These are phyloP conservation scores for Urochloa ruziziensis DNA, from an alignment of 176 grass and related monocot genomes.

Conservation along the genomic window DNA sequence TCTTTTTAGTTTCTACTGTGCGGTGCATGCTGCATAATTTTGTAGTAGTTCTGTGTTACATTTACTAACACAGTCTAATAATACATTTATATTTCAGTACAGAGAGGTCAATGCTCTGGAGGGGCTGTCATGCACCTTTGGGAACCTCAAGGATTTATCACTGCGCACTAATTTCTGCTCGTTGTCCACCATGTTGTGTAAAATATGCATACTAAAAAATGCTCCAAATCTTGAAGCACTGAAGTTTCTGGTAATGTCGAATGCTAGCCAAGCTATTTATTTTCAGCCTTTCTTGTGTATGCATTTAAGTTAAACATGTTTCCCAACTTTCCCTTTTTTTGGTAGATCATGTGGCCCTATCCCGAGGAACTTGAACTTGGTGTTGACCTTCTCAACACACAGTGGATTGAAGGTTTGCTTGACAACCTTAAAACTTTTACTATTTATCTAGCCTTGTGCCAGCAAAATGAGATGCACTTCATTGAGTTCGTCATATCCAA, in stretches of 20 bases:
- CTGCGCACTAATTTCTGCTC: neutral
- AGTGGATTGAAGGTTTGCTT: neutral
- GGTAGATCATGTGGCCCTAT: too few species aligned
- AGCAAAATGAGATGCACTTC: neutral
- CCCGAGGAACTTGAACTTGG: neutral
- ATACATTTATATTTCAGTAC: too few species aligned
- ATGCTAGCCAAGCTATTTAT: neutral
- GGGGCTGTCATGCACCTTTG: too few species aligned
- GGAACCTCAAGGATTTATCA: neutral
- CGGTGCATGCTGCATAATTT: too few species aligned
- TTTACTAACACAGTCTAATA: too few species aligned
- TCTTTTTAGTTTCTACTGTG: too few species aligned
- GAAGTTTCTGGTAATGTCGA: neutral
- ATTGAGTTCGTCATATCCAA: constrained; percentile 7
- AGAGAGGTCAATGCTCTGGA: too few species aligned
- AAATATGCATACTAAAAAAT: neutral
- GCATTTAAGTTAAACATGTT: too few species aligned
- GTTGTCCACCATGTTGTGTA: neutral
- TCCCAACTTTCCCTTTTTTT: neutral
- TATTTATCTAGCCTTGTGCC: neutral
- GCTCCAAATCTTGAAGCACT: neutral
- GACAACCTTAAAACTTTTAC: neutral
- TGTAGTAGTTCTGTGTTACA: too few species aligned
- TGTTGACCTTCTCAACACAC: neutral
- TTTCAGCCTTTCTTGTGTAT: neutral